Conservation (phyloP, 306 rosid genomes). For the Quillaja saponaria region DNA sequence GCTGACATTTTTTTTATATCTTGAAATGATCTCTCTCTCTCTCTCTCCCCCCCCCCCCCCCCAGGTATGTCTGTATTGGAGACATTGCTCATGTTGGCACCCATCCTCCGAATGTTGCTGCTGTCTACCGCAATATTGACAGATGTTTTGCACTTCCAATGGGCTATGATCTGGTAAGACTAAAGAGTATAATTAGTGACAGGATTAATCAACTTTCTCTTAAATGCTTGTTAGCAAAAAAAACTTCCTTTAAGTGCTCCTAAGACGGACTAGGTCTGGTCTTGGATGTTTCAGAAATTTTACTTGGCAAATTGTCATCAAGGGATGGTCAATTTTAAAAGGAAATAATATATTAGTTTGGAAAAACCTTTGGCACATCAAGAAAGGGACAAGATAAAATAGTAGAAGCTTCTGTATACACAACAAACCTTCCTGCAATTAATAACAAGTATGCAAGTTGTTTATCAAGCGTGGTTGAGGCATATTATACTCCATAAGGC, state of each 20-base stretch:
- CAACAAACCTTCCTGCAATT: background rate
- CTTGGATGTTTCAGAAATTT: no score
- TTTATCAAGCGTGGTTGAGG: background rate
- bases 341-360: background rate
- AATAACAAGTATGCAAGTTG: background rate
- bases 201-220: no score
- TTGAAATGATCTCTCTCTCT: no score
- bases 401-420: background rate
- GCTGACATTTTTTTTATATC: no score
- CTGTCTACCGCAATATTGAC: constrained; percentile 75
- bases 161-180: constrained; percentile 92
- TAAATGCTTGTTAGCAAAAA: no score
- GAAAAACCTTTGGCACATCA: background rate
- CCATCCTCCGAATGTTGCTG: constrained; percentile 96
- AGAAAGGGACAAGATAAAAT: constrained; percentile 1
- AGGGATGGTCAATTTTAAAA: constrained; percentile 5
- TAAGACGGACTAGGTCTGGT: no score
- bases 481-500: no score
- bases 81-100: constrained; percentile 86
- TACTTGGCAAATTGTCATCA: no score
- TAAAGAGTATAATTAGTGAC: constrained; percentile 18
- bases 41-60: background rate
- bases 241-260: no score
- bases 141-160: constrained; percentile 65
- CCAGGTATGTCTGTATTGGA: constrained; percentile 73